Conservation (phyloP, 2,329 filamentous ascomycete species). For the Trichoderma harzianum region DNA sequence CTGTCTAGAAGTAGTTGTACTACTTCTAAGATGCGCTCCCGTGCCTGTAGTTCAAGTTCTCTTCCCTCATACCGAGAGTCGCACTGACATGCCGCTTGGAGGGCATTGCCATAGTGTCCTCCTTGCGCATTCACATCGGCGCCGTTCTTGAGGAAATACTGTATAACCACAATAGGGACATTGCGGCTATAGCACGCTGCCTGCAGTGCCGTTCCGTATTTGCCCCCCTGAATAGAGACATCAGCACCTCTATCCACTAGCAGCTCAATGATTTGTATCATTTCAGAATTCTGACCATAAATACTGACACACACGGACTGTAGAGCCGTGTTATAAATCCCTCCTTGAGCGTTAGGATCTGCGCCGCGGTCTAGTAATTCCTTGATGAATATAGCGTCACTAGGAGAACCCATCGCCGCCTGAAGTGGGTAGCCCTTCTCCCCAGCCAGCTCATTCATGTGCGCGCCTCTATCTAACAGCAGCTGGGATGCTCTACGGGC, state of each 20-base stretch:
- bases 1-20: neutral
- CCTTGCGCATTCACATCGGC: neutral
- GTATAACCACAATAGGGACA: neutral
- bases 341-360: neutral
- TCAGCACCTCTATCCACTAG: neutral
- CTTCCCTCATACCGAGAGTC: rapidly evolving
- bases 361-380: neutral
- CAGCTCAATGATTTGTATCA: neutral
- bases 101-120: neutral
- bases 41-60: too few relatives aligned
- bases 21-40: neutral
- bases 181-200: neutral
- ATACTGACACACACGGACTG: neutral
- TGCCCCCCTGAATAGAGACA: neutral
- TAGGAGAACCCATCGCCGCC: rapidly evolving
- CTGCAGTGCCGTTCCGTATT: neutral
- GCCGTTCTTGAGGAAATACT: neutral
- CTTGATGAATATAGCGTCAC: neutral
- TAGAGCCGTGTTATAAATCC: neutral
- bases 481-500: neutral
- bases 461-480: neutral
- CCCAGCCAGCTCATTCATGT: neutral
- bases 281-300: rapidly evolving
- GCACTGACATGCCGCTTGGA: neutral
- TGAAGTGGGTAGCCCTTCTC: neutral